Evolutionary conservation across 2,329 filamentous ascomycete species (phyloP).

Genomic region (Pyrenophora teres): DNA sequence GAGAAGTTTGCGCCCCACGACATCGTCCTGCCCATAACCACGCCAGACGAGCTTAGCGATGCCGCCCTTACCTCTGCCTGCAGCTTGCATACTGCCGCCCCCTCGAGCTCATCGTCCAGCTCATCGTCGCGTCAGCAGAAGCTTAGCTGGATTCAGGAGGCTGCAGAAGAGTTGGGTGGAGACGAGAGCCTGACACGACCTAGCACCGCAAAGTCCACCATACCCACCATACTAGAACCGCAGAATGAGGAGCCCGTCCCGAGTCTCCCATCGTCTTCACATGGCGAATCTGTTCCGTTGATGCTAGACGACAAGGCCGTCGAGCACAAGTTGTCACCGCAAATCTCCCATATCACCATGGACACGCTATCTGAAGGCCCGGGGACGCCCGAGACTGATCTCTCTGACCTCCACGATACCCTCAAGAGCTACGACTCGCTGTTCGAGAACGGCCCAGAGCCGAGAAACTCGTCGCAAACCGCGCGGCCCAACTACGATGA

Average conservation of each 20-base stretch:
- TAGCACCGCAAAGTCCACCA: slow-evolving; percentile 26
- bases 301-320: slow-evolving; percentile 18
- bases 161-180: slow-evolving; percentile 69
- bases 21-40: slow-evolving; percentile 76
- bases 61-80: slow-evolving; percentile 85
- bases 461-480: slow-evolving; percentile 51
- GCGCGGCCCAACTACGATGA: slow-evolving; percentile 47
- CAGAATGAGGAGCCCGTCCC: slow-evolving; percentile 4
- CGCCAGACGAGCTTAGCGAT: slow-evolving; percentile 81
- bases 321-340: slow-evolving; percentile 17
- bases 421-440: slow-evolving; percentile 43
- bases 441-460: slow-evolving; percentile 48
- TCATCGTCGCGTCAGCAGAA: slow-evolving; percentile 75
- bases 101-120: slow-evolving; percentile 81
- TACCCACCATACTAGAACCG: slow-evolving; percentile 34
- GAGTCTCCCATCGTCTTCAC: slow-evolving; percentile 15
- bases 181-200: slow-evolving; percentile 29
- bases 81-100: slow-evolving; percentile 84
- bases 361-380: slow-evolving; percentile 30
- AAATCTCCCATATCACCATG: slow-evolving; percentile 30
- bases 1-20: slow-evolving; percentile 83
- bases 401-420: slow-evolving; percentile 30
- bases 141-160: slow-evolving; percentile 91
- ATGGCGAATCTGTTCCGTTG: slow-evolving; percentile 23
- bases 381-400: slow-evolving; percentile 23